Evolutionary conservation across 2,329 filamentous ascomycete genomes (phyloP).

Genomic region (Boeremia exigua): DNA sequence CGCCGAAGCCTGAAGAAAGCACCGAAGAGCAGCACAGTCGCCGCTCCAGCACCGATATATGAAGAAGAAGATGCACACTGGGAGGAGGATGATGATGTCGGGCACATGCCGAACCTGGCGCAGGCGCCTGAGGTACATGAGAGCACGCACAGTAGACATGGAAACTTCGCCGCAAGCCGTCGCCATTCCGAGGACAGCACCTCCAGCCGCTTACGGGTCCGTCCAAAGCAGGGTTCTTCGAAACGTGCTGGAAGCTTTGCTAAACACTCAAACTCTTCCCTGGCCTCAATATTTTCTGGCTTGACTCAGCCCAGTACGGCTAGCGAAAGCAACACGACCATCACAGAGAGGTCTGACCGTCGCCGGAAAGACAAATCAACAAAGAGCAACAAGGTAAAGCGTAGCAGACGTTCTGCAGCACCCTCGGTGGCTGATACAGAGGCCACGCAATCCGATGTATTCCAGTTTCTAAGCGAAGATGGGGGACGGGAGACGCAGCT

Average conservation of each 20-base stretch:
- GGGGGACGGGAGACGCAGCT: slow-evolving; percentile 12
- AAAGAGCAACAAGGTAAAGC: slow-evolving; percentile 23
- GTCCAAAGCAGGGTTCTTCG: slow-evolving; percentile 42
- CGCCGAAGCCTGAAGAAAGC: slow-evolving; percentile 31
- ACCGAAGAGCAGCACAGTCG: slow-evolving; percentile 26
- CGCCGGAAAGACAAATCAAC: slow-evolving; percentile 25
- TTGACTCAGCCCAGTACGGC: slow-evolving; percentile 52
- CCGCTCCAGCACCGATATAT: slow-evolving; percentile 15
- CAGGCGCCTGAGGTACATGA: slow-evolving; percentile 51
- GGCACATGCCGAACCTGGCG: slow-evolving; percentile 49
- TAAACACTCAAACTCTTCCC: slow-evolving; percentile 49
- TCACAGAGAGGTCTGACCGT: slow-evolving; percentile 50
- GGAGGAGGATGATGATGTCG: slow-evolving; percentile 30
- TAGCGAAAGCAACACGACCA: slow-evolving; percentile 55
- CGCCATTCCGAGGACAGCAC: slow-evolving; percentile 29
- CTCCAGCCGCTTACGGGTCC: slow-evolving; percentile 35
- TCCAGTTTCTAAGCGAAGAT: slow-evolving; percentile 36
- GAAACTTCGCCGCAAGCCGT: slow-evolving; percentile 31
- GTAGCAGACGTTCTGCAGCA: slow-evolving; percentile 16
- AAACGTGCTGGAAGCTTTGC: slow-evolving; percentile 38
- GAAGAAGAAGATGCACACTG: slow-evolving; percentile 24
- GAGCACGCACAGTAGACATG: slow-evolving; percentile 25
- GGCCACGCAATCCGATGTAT: slow-evolving; percentile 32
- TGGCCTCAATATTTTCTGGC: slow-evolving; percentile 51
- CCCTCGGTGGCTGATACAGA: slow-evolving; percentile 26